phyloP scores from a whole-genome alignment of 345 rosid genomes.

The Leavenworthia alabamica region DNA sequence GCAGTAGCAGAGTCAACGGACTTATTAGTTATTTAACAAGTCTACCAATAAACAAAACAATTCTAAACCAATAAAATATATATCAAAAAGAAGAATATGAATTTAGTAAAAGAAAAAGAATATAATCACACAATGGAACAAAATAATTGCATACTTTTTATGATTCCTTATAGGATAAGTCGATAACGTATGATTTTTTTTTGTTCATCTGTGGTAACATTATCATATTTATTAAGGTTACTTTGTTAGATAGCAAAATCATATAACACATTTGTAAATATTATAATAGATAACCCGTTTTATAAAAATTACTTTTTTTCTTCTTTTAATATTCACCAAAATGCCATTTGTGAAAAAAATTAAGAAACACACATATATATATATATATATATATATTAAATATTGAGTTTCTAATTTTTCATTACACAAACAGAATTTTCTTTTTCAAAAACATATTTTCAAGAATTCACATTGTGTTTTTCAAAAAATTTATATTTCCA shows the following conservation, averaged over 20 bases:
- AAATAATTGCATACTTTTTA: constrained; percentile 5
- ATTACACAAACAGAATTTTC: too few species aligned
- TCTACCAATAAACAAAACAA: neutral
- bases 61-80: neutral
- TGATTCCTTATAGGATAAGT: neutral
- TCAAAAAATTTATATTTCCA: too few species aligned
- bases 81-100: neutral
- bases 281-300: neutral
- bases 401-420: too few species aligned
- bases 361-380: too few species aligned
- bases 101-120: neutral
- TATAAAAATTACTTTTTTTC: neutral
- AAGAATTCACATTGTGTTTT: too few species aligned
- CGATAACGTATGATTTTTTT: neutral
- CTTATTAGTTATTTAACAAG: constrained; percentile 17
- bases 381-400: too few species aligned
- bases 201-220: neutral
- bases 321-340: neutral
- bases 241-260: neutral
- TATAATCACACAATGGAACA: constrained; percentile 21
- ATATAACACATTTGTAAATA: neutral
- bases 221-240: neutral
- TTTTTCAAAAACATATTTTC: too few species aligned
- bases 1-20: constrained; percentile 1
- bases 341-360: too few species aligned